These are phyloP conservation scores for Botryotinia globosa DNA, from an alignment of 2,329 filamentous ascomycete species.

Conservation along the genomic window DNA sequence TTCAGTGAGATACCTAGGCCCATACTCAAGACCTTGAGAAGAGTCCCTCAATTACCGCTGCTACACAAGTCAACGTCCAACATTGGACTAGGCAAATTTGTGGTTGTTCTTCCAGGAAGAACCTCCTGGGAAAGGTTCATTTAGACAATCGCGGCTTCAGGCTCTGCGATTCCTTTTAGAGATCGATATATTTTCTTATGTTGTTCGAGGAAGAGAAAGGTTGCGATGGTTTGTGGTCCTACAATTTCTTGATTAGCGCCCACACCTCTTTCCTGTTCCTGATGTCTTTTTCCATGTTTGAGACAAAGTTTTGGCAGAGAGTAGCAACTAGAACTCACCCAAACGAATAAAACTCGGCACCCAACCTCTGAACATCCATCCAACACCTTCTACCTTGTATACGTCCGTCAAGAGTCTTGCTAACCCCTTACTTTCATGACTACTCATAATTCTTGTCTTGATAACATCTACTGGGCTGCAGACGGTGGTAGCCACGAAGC, in stretches of 20 bases:
- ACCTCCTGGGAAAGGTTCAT: not conserved
- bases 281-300: not conserved
- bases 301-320: not conserved
- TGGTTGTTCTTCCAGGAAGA: not conserved
- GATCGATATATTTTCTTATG: constrained; percentile 75
- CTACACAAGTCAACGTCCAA: not conserved
- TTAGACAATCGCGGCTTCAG: constrained; percentile 21
- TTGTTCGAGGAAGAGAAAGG: constrained; percentile 81
- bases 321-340: constrained; percentile 7
- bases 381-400: constrained; percentile 65
- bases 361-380: constrained; percentile 90
- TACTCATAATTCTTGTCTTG: constrained; percentile 84
- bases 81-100: not conserved
- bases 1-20: not conserved
- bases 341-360: constrained; percentile 69
- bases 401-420: constrained; percentile 62
- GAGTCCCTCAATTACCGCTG: not conserved
- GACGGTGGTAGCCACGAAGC: constrained; percentile 79
- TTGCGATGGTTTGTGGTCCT: constrained; percentile 79
- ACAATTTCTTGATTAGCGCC: constrained; percentile 5
- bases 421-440: constrained; percentile 54
- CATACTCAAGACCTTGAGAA: not conserved
- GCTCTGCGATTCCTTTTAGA: constrained; percentile 40
- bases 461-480: constrained; percentile 86
- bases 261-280: not conserved